These are phyloP conservation scores for Monilinia polystroma DNA, from an alignment of 2,329 filamentous ascomycete species.

Conservation along the genomic window DNA sequence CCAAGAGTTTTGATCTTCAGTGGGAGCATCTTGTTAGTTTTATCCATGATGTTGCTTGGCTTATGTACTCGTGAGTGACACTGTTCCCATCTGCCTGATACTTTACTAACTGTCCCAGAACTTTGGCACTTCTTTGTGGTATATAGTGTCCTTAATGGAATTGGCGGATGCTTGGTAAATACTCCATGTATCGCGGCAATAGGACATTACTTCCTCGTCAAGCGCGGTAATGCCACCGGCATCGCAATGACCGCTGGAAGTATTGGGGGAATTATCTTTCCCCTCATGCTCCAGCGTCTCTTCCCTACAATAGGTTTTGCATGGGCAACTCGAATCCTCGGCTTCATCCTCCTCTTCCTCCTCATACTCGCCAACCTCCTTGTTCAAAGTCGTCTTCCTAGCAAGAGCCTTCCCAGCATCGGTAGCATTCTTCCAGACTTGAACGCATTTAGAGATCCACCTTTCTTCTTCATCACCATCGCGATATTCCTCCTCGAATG, in stretches of 20 bases:
- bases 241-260: conserved; percentile 63
- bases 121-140: conserved; percentile 71
- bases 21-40: conserved; percentile 37
- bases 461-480: conserved; percentile 64
- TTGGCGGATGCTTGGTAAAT: conserved; percentile 63
- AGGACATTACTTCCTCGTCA: conserved; percentile 62
- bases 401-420: conserved; percentile 44
- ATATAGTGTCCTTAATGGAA: conserved; percentile 61
- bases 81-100: background rate
- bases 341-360: conserved; percentile 38
- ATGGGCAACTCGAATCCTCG: conserved; percentile 40
- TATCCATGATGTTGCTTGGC: conserved; percentile 52
- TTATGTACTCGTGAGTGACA: conserved; percentile 51
- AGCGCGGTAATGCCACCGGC: conserved; percentile 64
- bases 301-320: conserved; percentile 40
- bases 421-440: conserved; percentile 57
- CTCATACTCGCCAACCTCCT: conserved; percentile 38
- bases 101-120: conserved; percentile 38
- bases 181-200: conserved; percentile 64
- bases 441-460: conserved; percentile 60
- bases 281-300: conserved; percentile 46
- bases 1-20: conserved; percentile 46
- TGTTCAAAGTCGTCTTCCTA: conserved; percentile 58
- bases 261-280: conserved; percentile 57
- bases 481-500: conserved; percentile 75